Evolutionary conservation across 305 asterid species (phyloP).

Genomic region (Fraxinus dipetala): DNA sequence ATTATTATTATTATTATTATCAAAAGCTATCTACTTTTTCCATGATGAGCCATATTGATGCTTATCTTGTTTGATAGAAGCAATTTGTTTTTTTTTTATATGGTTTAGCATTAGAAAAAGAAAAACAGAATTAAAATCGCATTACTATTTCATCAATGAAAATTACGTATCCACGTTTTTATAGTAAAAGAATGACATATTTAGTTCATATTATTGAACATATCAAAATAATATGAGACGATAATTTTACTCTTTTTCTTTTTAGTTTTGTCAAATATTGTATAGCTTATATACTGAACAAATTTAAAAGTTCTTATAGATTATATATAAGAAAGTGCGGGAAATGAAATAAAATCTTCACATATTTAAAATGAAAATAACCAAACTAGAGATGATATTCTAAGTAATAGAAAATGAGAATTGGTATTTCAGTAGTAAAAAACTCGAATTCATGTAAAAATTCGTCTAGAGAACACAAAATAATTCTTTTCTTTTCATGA

Average conservation of each 20-base stretch:
- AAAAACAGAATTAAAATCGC: background rate
- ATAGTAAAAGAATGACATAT: background rate
- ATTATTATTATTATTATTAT: background rate
- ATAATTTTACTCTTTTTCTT: no score
- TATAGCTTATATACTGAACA: no score
- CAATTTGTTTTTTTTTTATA: background rate
- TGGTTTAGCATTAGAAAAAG: background rate
- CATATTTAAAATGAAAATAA: no score
- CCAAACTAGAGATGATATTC: no score
- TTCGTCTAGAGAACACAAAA: background rate
- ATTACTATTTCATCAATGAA: background rate
- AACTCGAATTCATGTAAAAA: background rate
- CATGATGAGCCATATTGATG: background rate
- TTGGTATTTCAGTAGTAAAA: background rate
- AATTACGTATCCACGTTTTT: background rate
- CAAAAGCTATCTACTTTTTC: background rate
- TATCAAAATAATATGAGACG: no score
- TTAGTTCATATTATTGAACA: no score
- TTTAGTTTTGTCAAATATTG: no score
- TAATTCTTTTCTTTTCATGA: background rate
- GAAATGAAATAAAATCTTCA: no score
- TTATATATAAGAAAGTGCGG: no score
- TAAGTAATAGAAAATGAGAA: no score
- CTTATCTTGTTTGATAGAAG: background rate
- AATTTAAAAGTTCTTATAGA: no score